Conservation (phyloP, 805 yeast genomes). For the Sugiyamaella marilandica region DNA sequence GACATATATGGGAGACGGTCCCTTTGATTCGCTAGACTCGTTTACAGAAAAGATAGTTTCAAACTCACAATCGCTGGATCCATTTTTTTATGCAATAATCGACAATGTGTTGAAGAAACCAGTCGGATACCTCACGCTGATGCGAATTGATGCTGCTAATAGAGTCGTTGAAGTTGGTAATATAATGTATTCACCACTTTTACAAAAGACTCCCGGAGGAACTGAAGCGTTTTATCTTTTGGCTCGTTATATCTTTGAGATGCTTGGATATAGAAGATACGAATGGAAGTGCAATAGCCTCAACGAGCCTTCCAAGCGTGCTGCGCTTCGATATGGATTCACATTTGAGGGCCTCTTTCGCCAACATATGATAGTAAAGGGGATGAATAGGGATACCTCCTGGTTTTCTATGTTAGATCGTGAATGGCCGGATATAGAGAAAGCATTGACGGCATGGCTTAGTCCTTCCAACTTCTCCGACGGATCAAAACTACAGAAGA, state of each 20-base stretch:
- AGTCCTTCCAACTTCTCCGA: constrained; percentile 22
- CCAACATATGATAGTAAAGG: constrained; percentile 28
- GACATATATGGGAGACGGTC: constrained; percentile 22
- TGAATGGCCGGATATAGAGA: constrained; percentile 29
- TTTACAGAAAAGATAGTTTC: constrained; percentile 6
- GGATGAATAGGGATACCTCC: constrained; percentile 31
- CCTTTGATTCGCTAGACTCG: constrained; percentile 15
- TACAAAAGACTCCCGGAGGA: constrained; percentile 28
- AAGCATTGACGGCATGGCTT: constrained; percentile 29
- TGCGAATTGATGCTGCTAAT: constrained; percentile 28
- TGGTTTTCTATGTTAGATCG: constrained; percentile 32
- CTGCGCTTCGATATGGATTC: constrained; percentile 34
- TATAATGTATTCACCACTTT: constrained; percentile 24
- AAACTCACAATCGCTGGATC: constrained; percentile 10
- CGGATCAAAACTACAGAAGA: not conserved
- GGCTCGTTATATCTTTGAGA: constrained; percentile 29
- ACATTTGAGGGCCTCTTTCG: constrained; percentile 33
- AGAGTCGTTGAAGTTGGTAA: constrained; percentile 32
- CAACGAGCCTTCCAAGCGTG: constrained; percentile 30
- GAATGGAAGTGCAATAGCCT: constrained; percentile 36
- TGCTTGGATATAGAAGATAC: constrained; percentile 30
- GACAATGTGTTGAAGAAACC: constrained; percentile 22
- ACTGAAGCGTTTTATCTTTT: constrained; percentile 34
- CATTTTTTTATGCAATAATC: constrained; percentile 24
- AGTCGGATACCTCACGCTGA: constrained; percentile 28